These are phyloP conservation scores for Aspergillus cejpii DNA, from an alignment of 2,329 filamentous ascomycete genomes.

Conservation along the genomic window DNA sequence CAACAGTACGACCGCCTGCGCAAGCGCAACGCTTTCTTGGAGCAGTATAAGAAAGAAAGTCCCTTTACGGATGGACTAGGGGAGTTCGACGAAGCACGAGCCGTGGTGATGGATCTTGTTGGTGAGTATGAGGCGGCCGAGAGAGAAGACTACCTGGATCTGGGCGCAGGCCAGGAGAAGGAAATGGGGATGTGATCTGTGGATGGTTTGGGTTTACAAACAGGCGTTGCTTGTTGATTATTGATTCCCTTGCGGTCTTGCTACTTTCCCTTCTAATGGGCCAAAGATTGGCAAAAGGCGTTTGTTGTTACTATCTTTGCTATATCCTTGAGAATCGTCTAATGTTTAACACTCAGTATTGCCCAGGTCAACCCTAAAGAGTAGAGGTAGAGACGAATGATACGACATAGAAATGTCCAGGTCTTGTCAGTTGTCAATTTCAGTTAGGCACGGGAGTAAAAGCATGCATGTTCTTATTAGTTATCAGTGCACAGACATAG, in stretches of 20 bases:
- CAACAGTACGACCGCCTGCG: conserved; percentile 88
- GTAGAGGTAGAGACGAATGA: background rate
- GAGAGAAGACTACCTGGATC: conserved; percentile 79
- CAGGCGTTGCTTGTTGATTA: background rate
- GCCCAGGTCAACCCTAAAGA: background rate
- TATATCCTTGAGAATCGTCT: background rate
- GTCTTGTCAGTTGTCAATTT: background rate
- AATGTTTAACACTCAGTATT: background rate
- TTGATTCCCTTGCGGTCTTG: background rate
- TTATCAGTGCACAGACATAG: background rate
- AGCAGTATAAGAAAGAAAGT: conserved; percentile 91
- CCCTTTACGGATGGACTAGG: conserved; percentile 85
- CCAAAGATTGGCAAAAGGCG: background rate
- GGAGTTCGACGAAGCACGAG: conserved; percentile 90
- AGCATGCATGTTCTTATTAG: background rate
- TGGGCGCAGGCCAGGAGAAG: conserved; percentile 51
- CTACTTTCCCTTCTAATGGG: background rate
- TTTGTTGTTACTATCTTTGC: background rate
- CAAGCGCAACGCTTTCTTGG: conserved; percentile 94
- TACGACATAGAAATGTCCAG: background rate
- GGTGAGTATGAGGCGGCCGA: conserved; percentile 95
- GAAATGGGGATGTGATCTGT: conserved; percentile 22
- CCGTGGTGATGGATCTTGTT: conserved; percentile 86
- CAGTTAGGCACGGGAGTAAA: background rate
- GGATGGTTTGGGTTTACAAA: background rate